Base-by-base conservation (phyloP, 352 stramenopile genomes). In the Phytophthora europaea region DNA sequence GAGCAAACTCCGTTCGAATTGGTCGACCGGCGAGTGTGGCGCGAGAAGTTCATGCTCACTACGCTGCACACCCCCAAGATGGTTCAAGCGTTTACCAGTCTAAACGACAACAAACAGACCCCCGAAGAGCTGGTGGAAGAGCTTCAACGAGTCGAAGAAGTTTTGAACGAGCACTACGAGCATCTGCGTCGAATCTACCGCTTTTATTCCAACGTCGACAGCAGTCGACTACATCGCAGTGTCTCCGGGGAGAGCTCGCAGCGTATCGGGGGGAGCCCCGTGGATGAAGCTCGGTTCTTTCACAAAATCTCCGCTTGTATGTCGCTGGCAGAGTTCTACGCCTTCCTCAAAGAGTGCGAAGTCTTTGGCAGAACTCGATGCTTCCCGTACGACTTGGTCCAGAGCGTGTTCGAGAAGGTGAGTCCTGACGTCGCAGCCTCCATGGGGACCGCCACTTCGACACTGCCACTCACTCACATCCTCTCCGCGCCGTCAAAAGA, bases 301-400 rank as follows among this genome's bases (percentile, higher is more conserved):
- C 72, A 81, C 40, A 92, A 92, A 58, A 89, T 92, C 23, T 81
- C 83, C 1, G 76, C 83, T 26, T 85, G 74, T 13, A 92, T 94
- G 83, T 92, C 84, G 2, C 70, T 94, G 7, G 62, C 80, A 13
- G 84, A 94, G 61, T 94, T 91, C 65, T 76, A 87, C 40, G 51
- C 75, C 4, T 89, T 94, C 45, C 72, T 94, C 15, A 92, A 94
- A 60, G 86, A 94, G 43, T 91, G 81, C 26, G 76, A 81, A 28
- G 75, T 90, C n/a, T 91, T 91, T 62, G 85, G 85, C 9, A 79
- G 75, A 10, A 57, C 74, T 36, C 72, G 65, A 26, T 60, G 81
- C 15, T 92, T 92, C 53, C 85, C 85, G 8, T 91, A 92, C 72
- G 78, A 76, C 20, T 90, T 88, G 13, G 72, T 92, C 34, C 75